Evolutionary conservation across 2,329 filamentous ascomycete species (phyloP).

Genomic region (Paraphoma sp.): DNA sequence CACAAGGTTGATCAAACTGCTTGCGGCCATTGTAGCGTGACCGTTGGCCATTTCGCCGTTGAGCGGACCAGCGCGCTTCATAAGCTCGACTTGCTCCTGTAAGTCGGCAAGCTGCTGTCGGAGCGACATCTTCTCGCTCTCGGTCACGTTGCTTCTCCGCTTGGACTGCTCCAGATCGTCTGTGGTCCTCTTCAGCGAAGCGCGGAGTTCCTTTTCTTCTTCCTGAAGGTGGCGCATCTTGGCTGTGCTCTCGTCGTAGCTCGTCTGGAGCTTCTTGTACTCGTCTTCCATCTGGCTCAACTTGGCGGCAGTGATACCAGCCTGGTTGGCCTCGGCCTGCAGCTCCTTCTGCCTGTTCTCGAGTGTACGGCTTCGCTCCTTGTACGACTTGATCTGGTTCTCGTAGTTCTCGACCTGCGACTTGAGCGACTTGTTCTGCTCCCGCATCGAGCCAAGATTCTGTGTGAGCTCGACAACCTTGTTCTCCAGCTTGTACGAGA

Average conservation of each 20-base stretch:
- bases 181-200: conserved; percentile 79
- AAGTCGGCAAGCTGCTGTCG: conserved; percentile 88
- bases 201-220: conserved; percentile 85
- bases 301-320: conserved; percentile 90
- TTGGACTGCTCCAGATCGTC: conserved; percentile 82
- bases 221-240: conserved; percentile 96
- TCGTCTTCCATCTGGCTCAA: conserved; percentile 93
- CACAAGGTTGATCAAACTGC: conserved; percentile 93
- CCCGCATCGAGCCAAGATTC: conserved; percentile 87
- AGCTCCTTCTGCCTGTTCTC: conserved; percentile 92
- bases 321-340: conserved; percentile 96
- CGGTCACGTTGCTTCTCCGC: conserved; percentile 75
- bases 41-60: conserved; percentile 75
- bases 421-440: conserved; percentile 88
- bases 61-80: conserved; percentile 76
- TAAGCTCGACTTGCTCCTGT: conserved; percentile 89
- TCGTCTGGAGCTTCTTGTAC: conserved; percentile 88
- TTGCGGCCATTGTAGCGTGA: conserved; percentile 57
- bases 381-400: conserved; percentile 93
- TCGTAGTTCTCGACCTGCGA: conserved; percentile 96
- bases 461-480: conserved; percentile 99
- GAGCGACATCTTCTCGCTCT: conserved; percentile 84
- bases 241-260: conserved; percentile 85
- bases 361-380: conserved; percentile 86
- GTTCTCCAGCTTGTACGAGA: conserved; percentile 99